A percentile compares a stretch with the other conserved stretches of the same genome.
Conservation (phyloP, 495 filamentous ascomycete genomes). For the Xylaria telfairii region DNA sequence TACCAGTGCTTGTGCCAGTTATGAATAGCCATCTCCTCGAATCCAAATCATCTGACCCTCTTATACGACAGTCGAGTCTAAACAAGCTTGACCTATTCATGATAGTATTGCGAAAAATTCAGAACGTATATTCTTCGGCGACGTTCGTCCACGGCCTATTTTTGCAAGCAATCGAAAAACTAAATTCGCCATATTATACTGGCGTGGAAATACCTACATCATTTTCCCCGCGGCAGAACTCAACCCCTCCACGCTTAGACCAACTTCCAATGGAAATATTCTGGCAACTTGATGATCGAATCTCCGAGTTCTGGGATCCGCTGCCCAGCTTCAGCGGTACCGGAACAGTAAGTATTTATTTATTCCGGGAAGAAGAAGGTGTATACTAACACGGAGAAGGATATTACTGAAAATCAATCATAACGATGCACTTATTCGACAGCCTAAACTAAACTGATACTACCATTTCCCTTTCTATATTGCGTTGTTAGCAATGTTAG, state of each 20-base stretch:
- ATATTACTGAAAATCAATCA: background rate
- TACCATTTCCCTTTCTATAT: background rate
- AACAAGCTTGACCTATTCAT: conserved; percentile 8
- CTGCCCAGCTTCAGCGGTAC: background rate
- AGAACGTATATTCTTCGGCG: conserved; percentile 5
- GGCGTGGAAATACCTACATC: background rate
- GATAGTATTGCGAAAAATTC: conserved; percentile 8
- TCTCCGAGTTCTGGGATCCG: conserved; percentile 4
- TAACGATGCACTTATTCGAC: background rate
- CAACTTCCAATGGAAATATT: conserved; percentile 3
- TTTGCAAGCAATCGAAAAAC: conserved; percentile 8
- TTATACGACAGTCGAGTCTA: conserved; percentile 9
- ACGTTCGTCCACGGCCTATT: conserved; percentile 1
- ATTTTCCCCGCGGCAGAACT: background rate
- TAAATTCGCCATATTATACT: background rate
- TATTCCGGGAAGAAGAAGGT: background rate
- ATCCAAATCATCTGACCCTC: conserved; percentile 9
- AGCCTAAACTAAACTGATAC: background rate
- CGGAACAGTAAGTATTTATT: background rate
- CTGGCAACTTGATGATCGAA: conserved; percentile 3
- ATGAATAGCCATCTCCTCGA: conserved; percentile 13
- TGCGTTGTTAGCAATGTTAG: background rate
- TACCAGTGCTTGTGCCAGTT: background rate
- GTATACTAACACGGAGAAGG: background rate
- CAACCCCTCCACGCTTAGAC: background rate